Percentiles rank a stretch among this genome's conserved stretches.
Evolutionary conservation across 2,329 filamentous ascomycete genomes (phyloP).

Genomic region (Trichoderma atroviride): DNA sequence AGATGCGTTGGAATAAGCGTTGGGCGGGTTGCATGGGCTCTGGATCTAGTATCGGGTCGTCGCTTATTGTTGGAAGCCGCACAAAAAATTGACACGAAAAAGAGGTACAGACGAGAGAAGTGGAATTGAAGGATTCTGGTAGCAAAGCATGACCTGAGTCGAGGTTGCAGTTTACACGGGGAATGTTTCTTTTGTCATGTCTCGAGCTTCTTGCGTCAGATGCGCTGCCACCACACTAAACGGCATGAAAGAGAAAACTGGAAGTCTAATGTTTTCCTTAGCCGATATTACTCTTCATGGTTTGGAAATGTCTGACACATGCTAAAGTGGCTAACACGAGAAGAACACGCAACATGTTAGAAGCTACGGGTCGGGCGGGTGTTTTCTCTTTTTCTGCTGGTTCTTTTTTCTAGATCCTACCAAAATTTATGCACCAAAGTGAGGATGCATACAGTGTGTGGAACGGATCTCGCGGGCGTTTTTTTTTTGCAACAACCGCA

Average conservation of each 20-base stretch:
- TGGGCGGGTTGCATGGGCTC: neutral
- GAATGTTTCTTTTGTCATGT: neutral
- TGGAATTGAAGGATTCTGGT: neutral
- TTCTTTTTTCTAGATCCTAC: neutral
- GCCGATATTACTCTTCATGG: neutral
- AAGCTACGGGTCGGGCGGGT: neutral
- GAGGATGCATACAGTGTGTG: constrained; percentile 16
- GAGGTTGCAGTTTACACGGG: neutral
- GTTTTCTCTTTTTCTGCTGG: neutral
- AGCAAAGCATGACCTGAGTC: neutral
- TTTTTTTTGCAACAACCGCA: neutral
- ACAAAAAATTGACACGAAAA: neutral
- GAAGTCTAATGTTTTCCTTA: constrained; percentile 3
- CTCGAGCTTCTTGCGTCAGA: neutral
- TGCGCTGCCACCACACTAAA: neutral
- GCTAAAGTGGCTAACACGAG: neutral
- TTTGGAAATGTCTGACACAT: constrained; percentile 7
- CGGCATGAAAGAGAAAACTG: neutral
- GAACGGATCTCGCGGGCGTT: neutral
- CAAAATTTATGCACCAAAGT: constrained; percentile 24
- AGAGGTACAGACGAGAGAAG: too few relatives aligned
- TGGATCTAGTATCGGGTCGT: constrained; percentile 2
- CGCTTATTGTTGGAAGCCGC: constrained; percentile 8
- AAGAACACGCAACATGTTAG: neutral
- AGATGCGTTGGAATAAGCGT: neutral